Evolutionary conservation across 2,329 filamentous ascomycete species (phyloP), one percentile per base, ranked within the genome.

Genomic region (Botrytis paeoniae): DNA sequence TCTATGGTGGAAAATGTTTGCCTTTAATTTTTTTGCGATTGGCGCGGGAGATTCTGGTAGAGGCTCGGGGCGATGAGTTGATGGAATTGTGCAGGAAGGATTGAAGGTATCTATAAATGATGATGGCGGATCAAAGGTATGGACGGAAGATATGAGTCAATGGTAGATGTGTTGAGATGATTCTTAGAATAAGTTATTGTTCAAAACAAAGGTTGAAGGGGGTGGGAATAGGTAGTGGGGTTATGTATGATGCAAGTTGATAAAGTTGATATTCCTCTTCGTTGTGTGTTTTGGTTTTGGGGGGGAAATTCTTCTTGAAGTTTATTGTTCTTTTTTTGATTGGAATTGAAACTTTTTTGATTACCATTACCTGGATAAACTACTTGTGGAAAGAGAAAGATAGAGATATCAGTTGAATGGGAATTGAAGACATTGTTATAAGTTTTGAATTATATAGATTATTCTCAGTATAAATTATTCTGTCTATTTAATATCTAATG

Each of bases 111-210:
- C 65, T 74, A 75, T 78, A 79, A 76, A 76, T 76, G 73, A 45
- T 32, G 54, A 54, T 64, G 32, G 64, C 41, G 39, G n/a, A 59
- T 57, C 72, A 74, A 73, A 69, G 48, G 48, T 48, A 73, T 71
- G 76, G 77, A 78, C 75, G 62, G 76, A 76, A 75, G 74, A 69
- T 61, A 25, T 70, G 71, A 43, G 73, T 74, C 74, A 75, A 75
- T 75, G 75, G 71, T 72, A 57, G 75, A 65, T 72, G 70, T 73
- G 39, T 74, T 75, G 75, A 77, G 64, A 71, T 43, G 60, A 70
- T 78, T 79, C 77, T 63, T 70, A 66, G 63, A 68, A 61, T 32
- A 32, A 73, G 71, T 73, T 75, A 77, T 79, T 79, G 78, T 79
- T 65, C 37, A 22, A 59, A 51, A 78, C 71, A 77, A 78, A 77